phyloP scores from a whole-genome alignment of 495 filamentous ascomycete genomes.

The Xylaria acuta region DNA sequence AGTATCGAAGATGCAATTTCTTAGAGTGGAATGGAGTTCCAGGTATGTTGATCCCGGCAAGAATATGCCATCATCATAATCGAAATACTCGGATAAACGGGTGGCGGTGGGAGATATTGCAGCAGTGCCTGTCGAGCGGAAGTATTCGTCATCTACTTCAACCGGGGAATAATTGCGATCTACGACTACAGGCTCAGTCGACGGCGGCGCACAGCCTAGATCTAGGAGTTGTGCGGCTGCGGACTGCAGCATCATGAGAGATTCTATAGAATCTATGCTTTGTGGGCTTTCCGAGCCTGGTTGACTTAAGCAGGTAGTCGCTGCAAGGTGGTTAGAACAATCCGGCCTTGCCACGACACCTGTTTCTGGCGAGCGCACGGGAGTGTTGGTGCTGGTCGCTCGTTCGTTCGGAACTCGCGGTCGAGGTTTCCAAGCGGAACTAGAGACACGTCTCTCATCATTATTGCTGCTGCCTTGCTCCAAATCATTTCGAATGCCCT shows the following conservation, averaged over 20 bases:
- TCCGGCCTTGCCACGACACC: not conserved
- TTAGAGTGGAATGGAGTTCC: constrained; percentile 5
- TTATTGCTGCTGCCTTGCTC: not conserved
- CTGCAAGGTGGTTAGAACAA: not conserved
- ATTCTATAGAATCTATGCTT: constrained; percentile 1
- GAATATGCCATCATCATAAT: constrained; percentile 3
- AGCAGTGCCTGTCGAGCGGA: not conserved
- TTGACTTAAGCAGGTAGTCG: not conserved
- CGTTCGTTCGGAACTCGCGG: not conserved
- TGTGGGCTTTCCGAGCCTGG: not conserved
- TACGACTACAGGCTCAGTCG: not conserved
- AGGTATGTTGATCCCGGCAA: constrained; percentile 1
- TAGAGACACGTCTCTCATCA: not conserved
- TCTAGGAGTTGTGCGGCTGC: constrained; percentile 8
- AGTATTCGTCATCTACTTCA: not conserved
- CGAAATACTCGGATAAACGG: not conserved
- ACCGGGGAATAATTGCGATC: not conserved
- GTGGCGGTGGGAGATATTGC: not conserved
- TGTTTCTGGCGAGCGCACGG: not conserved
- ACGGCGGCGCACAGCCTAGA: constrained; percentile 7
- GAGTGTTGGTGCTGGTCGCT: not conserved
- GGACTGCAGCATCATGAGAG: constrained; percentile 11
- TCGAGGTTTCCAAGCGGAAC: not conserved
- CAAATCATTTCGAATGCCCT: not conserved
- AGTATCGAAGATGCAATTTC: constrained; percentile 5